phyloP scores from a whole-genome alignment of 2,329 filamentous ascomycete genomes.

The Myriosclerotinia scirpicola region DNA sequence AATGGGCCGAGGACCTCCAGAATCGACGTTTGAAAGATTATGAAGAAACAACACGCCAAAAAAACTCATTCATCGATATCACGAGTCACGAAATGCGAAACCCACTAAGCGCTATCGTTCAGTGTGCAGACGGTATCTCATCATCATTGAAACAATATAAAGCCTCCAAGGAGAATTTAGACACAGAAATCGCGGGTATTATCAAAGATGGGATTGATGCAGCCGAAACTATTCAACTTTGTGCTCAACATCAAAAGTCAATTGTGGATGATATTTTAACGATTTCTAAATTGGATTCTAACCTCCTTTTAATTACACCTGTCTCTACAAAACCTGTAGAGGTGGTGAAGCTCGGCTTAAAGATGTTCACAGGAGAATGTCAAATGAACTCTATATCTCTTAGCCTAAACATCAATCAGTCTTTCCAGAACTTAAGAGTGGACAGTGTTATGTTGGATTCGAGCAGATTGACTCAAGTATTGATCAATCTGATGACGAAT shows the following conservation, averaged over 20 bases:
- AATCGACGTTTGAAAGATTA: constrained; percentile 52
- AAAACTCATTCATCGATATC: constrained; percentile 82
- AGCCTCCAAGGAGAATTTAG: constrained; percentile 37
- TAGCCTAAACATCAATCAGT: constrained; percentile 61
- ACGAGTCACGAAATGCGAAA: constrained; percentile 65
- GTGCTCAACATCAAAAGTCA: constrained; percentile 71
- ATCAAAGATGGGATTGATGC: constrained; percentile 66
- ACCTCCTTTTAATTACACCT: constrained; percentile 67
- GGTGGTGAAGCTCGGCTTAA: constrained; percentile 65
- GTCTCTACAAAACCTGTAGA: constrained; percentile 66
- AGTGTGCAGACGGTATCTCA: constrained; percentile 68
- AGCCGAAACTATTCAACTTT: constrained; percentile 73
- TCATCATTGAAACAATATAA: constrained; percentile 45
- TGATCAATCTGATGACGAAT: constrained; percentile 79
- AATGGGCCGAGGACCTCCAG: constrained; percentile 51
- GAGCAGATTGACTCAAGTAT: constrained; percentile 71
- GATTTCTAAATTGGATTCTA: constrained; percentile 69
- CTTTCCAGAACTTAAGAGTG: constrained; percentile 56
- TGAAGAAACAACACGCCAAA: constrained; percentile 62
- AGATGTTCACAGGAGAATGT: constrained; percentile 77
- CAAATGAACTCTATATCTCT: constrained; percentile 68
- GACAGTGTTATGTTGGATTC: constrained; percentile 71
- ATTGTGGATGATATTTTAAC: constrained; percentile 64
- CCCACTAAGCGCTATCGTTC: constrained; percentile 59
- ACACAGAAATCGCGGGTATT: constrained; percentile 44